Conservation (phyloP, 208 protist genomes). For the Acanthamoeba polyphaga region DNA sequence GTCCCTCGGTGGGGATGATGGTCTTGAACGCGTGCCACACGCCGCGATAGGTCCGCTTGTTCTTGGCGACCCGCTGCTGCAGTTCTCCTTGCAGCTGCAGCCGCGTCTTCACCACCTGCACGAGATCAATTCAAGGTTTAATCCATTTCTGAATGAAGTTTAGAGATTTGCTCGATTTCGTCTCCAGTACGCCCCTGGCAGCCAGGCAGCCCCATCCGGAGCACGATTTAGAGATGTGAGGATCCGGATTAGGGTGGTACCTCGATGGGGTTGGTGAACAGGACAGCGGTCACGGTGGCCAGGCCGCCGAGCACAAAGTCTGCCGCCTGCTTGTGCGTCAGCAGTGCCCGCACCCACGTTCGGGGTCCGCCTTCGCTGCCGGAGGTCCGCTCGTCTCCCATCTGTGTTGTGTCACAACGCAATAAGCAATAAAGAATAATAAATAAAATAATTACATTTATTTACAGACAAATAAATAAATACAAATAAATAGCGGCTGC, state of each 20-base stretch:
- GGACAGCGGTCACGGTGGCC: conserved; percentile 56
- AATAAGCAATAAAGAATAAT: background rate
- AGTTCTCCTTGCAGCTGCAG: conserved; percentile 78
- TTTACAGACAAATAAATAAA: background rate
- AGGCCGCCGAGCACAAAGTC: conserved; percentile 32
- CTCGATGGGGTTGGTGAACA: conserved; percentile 76
- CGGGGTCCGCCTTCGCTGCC: background rate
- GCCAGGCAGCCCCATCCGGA: too few relatives aligned
- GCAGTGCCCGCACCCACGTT: background rate
- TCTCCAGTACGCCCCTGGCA: too few relatives aligned
- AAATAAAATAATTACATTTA: background rate
- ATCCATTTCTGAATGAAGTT: too few relatives aligned
- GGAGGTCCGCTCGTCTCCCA: background rate
- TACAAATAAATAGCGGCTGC: background rate
- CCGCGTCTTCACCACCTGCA: conserved; percentile 74
- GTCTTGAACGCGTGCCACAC: conserved; percentile 64
- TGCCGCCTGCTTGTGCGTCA: conserved; percentile 12
- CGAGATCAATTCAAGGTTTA: too few relatives aligned
- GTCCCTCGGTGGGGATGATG: conserved; percentile 61
- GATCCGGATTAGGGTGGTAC: background rate
- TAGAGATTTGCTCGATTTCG: too few relatives aligned
- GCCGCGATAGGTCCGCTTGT: conserved; percentile 39
- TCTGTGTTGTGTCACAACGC: background rate
- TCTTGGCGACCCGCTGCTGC: background rate
- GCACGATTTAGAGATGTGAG: too few relatives aligned